Conservation (phyloP, 805 yeast genomes). For the Phaffomyces antillensis region DNA sequence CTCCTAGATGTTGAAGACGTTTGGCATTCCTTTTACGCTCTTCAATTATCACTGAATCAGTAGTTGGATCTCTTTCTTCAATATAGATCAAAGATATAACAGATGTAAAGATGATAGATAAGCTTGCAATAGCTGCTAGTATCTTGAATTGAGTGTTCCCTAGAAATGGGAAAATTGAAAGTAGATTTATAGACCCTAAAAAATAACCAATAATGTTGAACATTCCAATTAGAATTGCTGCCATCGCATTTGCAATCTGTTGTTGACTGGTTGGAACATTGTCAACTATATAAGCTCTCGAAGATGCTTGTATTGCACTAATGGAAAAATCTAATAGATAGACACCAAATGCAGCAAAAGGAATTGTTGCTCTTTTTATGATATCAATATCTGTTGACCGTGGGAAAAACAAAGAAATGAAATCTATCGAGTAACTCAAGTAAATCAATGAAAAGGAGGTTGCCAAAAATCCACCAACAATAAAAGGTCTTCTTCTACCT, state of each 20-base stretch:
- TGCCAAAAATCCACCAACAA: constrained; percentile 45
- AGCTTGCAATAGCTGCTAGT: constrained; percentile 35
- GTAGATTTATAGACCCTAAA: constrained; percentile 42
- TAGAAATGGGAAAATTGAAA: constrained; percentile 28
- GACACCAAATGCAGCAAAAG: constrained; percentile 47
- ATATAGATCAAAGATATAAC: constrained; percentile 25
- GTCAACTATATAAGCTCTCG: constrained; percentile 57
- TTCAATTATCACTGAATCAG: constrained; percentile 30
- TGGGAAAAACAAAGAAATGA: constrained; percentile 29
- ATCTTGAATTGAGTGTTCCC: constrained; percentile 47
- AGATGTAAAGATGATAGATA: constrained; percentile 35
- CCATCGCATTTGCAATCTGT: constrained; percentile 57
- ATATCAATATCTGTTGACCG: constrained; percentile 14
- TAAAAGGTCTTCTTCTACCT: constrained; percentile 53
- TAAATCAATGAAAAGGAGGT: constrained; percentile 38
- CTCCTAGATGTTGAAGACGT: constrained; percentile 29
- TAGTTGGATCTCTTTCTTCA: constrained; percentile 42
- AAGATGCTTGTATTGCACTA: constrained; percentile 51
- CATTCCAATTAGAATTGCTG: constrained; percentile 53
- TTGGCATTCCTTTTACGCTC: constrained; percentile 30
- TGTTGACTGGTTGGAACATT: constrained; percentile 52
- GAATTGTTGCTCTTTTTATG: constrained; percentile 30
- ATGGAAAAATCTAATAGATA: constrained; percentile 52
- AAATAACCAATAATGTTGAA: constrained; percentile 54
- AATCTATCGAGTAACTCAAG: constrained; percentile 38